phyloP scores from a whole-genome alignment of 2,329 filamentous ascomycete species.

The Cucurbitaria berberidis region DNA sequence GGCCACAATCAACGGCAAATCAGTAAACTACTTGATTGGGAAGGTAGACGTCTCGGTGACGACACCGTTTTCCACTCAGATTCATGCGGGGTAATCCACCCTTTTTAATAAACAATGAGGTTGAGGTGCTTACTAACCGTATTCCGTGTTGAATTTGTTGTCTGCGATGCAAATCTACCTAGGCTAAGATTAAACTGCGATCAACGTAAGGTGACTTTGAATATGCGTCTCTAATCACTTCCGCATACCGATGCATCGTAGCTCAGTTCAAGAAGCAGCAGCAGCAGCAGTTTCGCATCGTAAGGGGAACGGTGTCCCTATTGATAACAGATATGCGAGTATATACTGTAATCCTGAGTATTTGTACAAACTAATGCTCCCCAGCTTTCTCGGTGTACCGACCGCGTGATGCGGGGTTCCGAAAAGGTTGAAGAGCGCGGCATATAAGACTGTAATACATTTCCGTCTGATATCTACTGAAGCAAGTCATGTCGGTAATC shows the following conservation, averaged over 20 bases:
- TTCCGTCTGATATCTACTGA: neutral
- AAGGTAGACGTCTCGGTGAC: neutral
- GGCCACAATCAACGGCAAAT: neutral
- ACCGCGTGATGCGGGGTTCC: constrained; percentile 12
- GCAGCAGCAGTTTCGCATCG: too few species aligned
- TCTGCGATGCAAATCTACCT: too few species aligned
- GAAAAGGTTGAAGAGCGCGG: neutral
- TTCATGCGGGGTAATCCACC: neutral
- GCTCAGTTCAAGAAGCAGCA: too few species aligned
- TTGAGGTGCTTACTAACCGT: too few species aligned
- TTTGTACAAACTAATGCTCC: neutral
- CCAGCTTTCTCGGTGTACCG: neutral
- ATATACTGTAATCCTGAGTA: neutral
- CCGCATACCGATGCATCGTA: too few species aligned
- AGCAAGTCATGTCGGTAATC: constrained; percentile 16
- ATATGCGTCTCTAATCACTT: too few species aligned
- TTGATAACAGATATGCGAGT: neutral
- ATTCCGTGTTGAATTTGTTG: too few species aligned
- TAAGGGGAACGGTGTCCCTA: too few species aligned
- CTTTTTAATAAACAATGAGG: neutral
- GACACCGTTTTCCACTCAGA: neutral
- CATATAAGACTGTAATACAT: constrained; percentile 4
- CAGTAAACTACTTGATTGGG: neutral
- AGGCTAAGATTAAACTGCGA: too few species aligned
- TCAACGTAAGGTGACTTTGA: too few species aligned